phyloP scores from a whole-genome alignment of 1,284 basidiomycete genomes.

The Ustilago lituana region DNA sequence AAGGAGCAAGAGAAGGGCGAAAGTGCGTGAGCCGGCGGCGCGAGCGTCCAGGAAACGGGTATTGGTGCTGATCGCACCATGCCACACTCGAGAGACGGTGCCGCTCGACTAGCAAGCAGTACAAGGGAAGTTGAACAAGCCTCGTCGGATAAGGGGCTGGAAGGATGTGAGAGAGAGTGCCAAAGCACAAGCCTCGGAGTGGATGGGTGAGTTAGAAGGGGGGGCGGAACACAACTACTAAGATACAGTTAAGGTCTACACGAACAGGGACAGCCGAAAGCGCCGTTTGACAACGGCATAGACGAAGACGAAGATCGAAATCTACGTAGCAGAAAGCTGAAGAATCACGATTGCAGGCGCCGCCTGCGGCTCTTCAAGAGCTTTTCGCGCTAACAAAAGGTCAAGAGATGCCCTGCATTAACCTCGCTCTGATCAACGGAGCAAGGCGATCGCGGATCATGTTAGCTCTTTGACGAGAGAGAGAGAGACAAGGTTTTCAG shows the following conservation, averaged over 20 bases:
- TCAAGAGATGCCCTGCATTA: slow-evolving; percentile 6
- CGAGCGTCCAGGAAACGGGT: slow-evolving; percentile 23
- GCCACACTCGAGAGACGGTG: slow-evolving; percentile 33
- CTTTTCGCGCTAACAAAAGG: too few species aligned
- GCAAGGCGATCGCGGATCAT: slow-evolving; percentile 5
- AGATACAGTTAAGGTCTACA: slow-evolving; percentile 32
- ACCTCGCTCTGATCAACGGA: not conserved
- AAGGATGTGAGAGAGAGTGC: too few species aligned
- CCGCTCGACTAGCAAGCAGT: slow-evolving; percentile 16
- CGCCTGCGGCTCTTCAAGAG: too few species aligned
- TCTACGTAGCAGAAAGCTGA: not conserved
- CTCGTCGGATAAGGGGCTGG: too few species aligned
- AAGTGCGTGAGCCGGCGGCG: slow-evolving; percentile 23
- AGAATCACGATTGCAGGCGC: not conserved
- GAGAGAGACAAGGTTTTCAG: not conserved
- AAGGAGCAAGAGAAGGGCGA: too few species aligned
- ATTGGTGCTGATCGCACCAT: not conserved
- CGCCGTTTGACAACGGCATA: not conserved
- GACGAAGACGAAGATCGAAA: not conserved
- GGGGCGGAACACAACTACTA: slow-evolving; percentile 12
- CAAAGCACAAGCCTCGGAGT: not conserved
- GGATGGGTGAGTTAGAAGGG: not conserved
- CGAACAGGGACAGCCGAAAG: slow-evolving; percentile 4
- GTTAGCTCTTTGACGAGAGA: too few species aligned
- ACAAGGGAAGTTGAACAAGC: not conserved